These are phyloP conservation scores for Pseudonitzschia multiseries DNA, from an alignment of 108 stramenopile species.

Conservation along the genomic window DNA sequence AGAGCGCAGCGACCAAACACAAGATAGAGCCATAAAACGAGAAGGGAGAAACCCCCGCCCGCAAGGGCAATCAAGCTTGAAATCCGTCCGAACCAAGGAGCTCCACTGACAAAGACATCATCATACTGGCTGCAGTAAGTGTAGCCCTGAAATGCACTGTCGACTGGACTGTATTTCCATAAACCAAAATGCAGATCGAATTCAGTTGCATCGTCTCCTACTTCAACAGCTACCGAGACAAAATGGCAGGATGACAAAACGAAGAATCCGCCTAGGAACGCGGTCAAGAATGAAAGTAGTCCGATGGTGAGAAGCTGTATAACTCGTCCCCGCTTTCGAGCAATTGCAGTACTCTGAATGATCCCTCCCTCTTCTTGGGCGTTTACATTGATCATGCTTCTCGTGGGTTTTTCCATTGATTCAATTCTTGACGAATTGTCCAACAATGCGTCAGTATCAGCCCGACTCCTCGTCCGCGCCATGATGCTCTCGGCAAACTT, in stretches of 20 bases:
- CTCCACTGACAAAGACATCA: conserved; percentile 22
- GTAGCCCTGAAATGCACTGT: conserved; percentile 48
- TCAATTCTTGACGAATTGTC: conserved; percentile 3
- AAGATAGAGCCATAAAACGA: conserved; percentile 51
- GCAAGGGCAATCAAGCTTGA: conserved; percentile 28
- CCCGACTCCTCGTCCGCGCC: conserved; percentile 42
- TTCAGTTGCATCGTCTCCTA: conserved; percentile 25
- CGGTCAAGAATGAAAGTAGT: conserved; percentile 36
- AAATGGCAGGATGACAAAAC: conserved; percentile 48
- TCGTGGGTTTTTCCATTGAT: neutral
- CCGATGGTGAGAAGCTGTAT: conserved; percentile 49
- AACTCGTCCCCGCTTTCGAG: conserved; percentile 40
- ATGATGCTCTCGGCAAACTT: conserved; percentile 38
- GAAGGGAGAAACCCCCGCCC: conserved; percentile 29
- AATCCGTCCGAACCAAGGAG: conserved; percentile 36
- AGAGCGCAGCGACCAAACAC: conserved; percentile 38
- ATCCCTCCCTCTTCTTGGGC: conserved; percentile 33
- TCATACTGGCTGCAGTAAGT: conserved; percentile 49
- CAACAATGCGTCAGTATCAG: conserved; percentile 30
- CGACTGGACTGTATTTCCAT: conserved; percentile 55
- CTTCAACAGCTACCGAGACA: conserved; percentile 34
- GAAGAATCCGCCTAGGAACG: conserved; percentile 42
- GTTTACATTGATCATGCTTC: conserved; percentile 31
- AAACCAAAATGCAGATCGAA: conserved; percentile 55
- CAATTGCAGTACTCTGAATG: conserved; percentile 31